A percentile compares a stretch with the other conserved stretches of the same genome.
phyloP scores from a whole-genome alignment of 768 basidiomycete genomes.

The Tylopilus balloui region DNA sequence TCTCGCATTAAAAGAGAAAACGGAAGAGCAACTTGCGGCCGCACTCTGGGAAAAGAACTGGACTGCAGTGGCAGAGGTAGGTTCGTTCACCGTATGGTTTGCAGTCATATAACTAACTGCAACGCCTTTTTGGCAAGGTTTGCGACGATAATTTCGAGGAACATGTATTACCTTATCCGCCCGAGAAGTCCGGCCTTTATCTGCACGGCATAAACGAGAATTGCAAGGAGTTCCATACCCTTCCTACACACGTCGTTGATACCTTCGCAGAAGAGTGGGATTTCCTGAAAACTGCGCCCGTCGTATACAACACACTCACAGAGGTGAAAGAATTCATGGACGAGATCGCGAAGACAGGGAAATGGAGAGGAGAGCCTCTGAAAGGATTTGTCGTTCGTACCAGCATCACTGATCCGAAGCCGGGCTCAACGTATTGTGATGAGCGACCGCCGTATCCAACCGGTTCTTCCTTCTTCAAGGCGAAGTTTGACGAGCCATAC shows the following conservation, averaged over 20 bases:
- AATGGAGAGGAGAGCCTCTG: slow-evolving; percentile 79
- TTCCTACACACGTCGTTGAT: slow-evolving; percentile 61
- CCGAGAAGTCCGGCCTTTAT: slow-evolving; percentile 83
- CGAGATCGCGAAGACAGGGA: slow-evolving; percentile 58
- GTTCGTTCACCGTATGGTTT: slow-evolving; percentile 11
- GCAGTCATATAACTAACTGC: neutral
- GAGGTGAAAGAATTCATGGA: slow-evolving; percentile 74
- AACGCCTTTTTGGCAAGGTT: slow-evolving; percentile 54
- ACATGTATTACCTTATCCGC: slow-evolving; percentile 82
- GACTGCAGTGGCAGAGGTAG: slow-evolving; percentile 90
- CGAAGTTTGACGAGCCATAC: slow-evolving; percentile 99
- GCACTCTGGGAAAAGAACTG: slow-evolving; percentile 75
- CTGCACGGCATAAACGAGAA: slow-evolving; percentile 86
- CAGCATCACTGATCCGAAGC: slow-evolving; percentile 46
- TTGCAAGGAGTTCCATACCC: slow-evolving; percentile 63
- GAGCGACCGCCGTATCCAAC: slow-evolving; percentile 61
- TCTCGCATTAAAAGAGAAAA: slow-evolving; percentile 47
- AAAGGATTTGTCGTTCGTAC: slow-evolving; percentile 96
- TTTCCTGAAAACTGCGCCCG: slow-evolving; percentile 73
- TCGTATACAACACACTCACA: slow-evolving; percentile 48
- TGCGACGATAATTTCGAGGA: slow-evolving; percentile 98
- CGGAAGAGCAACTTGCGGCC: slow-evolving; percentile 68
- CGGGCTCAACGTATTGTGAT: slow-evolving; percentile 24
- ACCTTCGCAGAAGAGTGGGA: slow-evolving; percentile 88
- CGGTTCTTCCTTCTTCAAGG: slow-evolving; percentile 93